Percentiles rank a stretch among this genome's conserved stretches.
phyloP scores from a whole-genome alignment of 1,284 basidiomycete genomes.

The Ustilago cynodontis region DNA sequence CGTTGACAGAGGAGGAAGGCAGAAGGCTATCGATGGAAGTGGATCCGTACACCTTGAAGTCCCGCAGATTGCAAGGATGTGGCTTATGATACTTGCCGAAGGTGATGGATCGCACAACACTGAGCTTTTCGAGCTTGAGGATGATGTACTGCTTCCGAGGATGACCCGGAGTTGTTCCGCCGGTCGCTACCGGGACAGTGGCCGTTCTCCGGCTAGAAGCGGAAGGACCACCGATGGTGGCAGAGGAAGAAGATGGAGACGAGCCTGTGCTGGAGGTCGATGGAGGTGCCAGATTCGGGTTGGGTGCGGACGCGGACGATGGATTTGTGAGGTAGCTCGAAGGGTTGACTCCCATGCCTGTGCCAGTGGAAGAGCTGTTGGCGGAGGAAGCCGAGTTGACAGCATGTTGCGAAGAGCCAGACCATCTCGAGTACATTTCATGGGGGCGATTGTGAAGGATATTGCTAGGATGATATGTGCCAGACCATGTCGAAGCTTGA shows the following conservation, averaged over 20 bases:
- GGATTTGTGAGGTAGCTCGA: conserved; percentile 23
- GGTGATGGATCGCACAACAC: conserved; percentile 63
- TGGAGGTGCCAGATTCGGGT: conserved; percentile 18
- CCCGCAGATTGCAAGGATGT: conserved; percentile 69
- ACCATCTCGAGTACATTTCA: conserved; percentile 61
- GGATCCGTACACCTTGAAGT: conserved; percentile 69
- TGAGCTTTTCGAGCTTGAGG: conserved; percentile 63
- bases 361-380: conserved; percentile 26
- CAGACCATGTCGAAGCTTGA: conserved; percentile 63
- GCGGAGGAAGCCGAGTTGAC: conserved; percentile 21
- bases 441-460: conserved; percentile 58
- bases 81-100: conserved; percentile 70
- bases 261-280: conserved; percentile 28
- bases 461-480: conserved; percentile 62
- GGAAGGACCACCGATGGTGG: conserved; percentile 12
- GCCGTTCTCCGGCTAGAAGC: conserved; percentile 10
- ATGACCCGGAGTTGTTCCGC: conserved; percentile 5
- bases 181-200: conserved; percentile 12
- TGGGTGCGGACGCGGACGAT: conserved; percentile 1
- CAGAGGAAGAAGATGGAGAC: conserved; percentile 23
- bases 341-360: conserved; percentile 30
- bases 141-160: conserved; percentile 67
- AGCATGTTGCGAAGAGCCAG: conserved; percentile 52
- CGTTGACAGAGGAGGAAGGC: conserved; percentile 35
- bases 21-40: conserved; percentile 49